Conservation (phyloP, 2,329 filamentous ascomycete genomes). For the Fusarium sulawesiense region DNA sequence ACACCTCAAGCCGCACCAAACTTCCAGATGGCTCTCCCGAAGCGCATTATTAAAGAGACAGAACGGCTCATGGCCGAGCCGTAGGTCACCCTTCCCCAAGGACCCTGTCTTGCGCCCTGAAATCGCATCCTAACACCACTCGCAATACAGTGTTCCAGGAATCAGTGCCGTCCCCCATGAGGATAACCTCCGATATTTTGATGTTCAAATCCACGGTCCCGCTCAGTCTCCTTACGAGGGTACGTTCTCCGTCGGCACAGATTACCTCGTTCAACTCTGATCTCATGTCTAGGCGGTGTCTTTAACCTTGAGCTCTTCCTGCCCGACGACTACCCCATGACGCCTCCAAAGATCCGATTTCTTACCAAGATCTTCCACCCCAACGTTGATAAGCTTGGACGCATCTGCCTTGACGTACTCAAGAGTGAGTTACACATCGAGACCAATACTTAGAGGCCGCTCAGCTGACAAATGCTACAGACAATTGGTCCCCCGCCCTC, state of each 20-base stretch:
- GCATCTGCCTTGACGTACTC: conserved; percentile 95
- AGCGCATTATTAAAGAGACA: conserved; percentile 98
- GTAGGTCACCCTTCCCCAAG: conserved; percentile 63
- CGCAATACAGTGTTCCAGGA: conserved; percentile 79
- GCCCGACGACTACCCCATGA: conserved; percentile 99
- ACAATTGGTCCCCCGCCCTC: conserved; percentile 98
- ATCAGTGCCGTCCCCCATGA: conserved; percentile 97
- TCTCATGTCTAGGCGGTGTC: conserved; percentile 69
- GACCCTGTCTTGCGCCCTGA: conserved; percentile 9
- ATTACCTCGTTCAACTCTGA: conserved; percentile 1
- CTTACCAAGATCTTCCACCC: conserved; percentile 99
- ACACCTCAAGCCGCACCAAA: not conserved
- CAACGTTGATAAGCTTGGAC: conserved; percentile 96
- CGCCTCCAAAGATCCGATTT: conserved; percentile 97
- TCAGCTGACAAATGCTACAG: conserved; percentile 59
- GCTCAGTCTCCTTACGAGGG: conserved; percentile 95
- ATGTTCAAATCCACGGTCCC: conserved; percentile 95
- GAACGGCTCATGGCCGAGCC: conserved; percentile 97
- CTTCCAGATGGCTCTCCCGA: conserved; percentile 78
- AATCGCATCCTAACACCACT: conserved; percentile 37
- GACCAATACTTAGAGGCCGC: not conserved
- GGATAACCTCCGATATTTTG: conserved; percentile 97
- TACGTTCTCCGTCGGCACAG: conserved; percentile 53
- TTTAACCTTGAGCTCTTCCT: conserved; percentile 98
- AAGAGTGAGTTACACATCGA: conserved; percentile 75